A percentile compares a stretch with the other conserved stretches of the same genome.
Conservation (phyloP, 768 basidiomycete species). For the Amanita exitialis region DNA sequence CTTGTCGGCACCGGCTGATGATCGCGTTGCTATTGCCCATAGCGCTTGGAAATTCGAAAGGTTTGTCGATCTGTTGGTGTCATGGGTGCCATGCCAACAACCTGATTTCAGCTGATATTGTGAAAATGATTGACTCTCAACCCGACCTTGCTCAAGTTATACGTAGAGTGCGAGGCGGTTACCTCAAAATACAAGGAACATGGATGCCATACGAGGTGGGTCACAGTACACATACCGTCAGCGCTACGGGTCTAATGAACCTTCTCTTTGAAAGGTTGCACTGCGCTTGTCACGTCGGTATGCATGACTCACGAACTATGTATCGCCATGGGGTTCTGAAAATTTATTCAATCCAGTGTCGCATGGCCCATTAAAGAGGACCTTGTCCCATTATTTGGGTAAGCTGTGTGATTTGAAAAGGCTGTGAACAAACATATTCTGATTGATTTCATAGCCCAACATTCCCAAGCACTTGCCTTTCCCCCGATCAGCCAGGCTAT, state of each 20-base stretch:
- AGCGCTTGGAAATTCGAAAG: slow-evolving; percentile 88
- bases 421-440: neutral
- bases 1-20: neutral
- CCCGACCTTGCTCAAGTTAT: slow-evolving; percentile 78
- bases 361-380: slow-evolving; percentile 86
- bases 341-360: slow-evolving; percentile 37
- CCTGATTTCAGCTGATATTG: slow-evolving; percentile 63
- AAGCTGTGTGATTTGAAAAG: slow-evolving; percentile 11
- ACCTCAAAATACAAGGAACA: slow-evolving; percentile 87
- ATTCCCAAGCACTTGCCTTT: slow-evolving; percentile 75
- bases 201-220: slow-evolving; percentile 88
- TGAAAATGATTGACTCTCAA: slow-evolving; percentile 88
- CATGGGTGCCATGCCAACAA: slow-evolving; percentile 1
- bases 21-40: slow-evolving; percentile 7
- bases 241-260: slow-evolving; percentile 6
- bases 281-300: slow-evolving; percentile 72
- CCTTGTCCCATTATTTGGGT: slow-evolving; percentile 85
- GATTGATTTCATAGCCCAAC: slow-evolving; percentile 44
- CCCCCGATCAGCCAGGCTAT: slow-evolving; percentile 80
- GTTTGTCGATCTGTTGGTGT: slow-evolving; percentile 21
- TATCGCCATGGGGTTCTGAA: neutral
- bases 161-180: slow-evolving; percentile 78
- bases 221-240: neutral
- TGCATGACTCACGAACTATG: slow-evolving; percentile 2
- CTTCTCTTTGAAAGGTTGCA: slow-evolving; percentile 44